Base-by-base conservation (phyloP, 768 basidiomycete genomes). In the Termitomyces sp. region DNA sequence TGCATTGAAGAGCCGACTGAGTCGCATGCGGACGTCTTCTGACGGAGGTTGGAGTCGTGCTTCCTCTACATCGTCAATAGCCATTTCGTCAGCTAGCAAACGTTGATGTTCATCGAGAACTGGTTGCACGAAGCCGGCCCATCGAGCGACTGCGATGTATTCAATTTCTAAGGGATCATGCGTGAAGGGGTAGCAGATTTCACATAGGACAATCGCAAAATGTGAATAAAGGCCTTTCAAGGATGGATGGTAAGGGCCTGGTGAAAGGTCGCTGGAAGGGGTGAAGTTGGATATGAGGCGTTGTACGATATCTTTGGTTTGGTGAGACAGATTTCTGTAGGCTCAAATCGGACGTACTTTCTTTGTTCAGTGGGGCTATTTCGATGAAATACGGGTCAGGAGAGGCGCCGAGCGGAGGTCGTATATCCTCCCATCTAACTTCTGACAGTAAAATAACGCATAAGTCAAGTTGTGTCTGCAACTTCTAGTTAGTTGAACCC, bases 91-190 rank as follows among this genome's bases (percentile, higher is more conserved):
- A 8, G 51, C 49, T 12, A 61, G 44, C 32, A 51, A 55, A 42
- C 59, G 56, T 48, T 57, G 57, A 49, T 79, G 66, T 32, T 81
- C 79, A 51, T 81, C 80, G 7, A 89, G 65, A 14, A 92, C 64
- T 0, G 90, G 89, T 52, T 83, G 78, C 1, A 86, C 78, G 60
- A 90, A 92, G 2, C 83, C 86, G 0, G 90, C 88, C 90, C 91
- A 93, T 21, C 84, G 77, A 6, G 90, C 87, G 0, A 86, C 83
- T 2, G 87, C 82, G 28, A 93, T 78, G 63, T 92, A 93, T 42
- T 79, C 77, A 1, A 93, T 74, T 63, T 93, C 90, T 47, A 81
- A 66, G 0, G 83, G 80, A 62, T 91, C 84, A 40, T 76, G 78
- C 3, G 81, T 83, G 66, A 84, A 90, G 6, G 81, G 75, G 21